These are phyloP conservation scores for Nicotiana sylvestris DNA, from an alignment of 257 asterid genomes.

Conservation along the genomic window DNA sequence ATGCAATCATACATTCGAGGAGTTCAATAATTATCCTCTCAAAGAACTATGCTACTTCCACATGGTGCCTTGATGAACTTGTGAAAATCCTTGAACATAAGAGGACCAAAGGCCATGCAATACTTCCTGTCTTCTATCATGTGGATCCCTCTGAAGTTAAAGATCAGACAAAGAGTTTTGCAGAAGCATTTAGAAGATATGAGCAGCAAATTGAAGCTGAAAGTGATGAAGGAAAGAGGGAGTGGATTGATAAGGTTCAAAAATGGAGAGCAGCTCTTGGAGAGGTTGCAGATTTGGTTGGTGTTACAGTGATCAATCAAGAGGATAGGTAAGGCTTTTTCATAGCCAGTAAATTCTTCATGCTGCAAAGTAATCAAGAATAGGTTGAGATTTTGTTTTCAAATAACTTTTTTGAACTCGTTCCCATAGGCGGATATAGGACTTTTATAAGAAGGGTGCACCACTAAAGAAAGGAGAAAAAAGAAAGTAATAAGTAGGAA, in stretches of 20 bases:
- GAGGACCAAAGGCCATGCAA: not conserved
- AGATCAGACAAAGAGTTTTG: not conserved
- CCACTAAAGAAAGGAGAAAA: too few relatives aligned
- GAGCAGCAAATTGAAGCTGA: not conserved
- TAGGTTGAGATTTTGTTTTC: not conserved
- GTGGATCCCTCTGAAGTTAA: constrained; percentile 11
- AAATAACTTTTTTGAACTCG: too few relatives aligned
- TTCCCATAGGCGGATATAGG: too few relatives aligned
- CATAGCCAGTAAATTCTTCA: not conserved
- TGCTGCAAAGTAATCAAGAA: not conserved
- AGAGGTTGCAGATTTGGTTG: not conserved
- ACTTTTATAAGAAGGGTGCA: too few relatives aligned
- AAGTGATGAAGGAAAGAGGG: constrained; percentile 3
- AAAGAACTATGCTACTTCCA: constrained; percentile 3
- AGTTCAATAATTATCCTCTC: constrained; percentile 6
- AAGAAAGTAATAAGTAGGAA: too few relatives aligned
- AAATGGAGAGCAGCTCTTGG: constrained; percentile 2
- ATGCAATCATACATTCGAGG: not conserved
- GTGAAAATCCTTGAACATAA: constrained; percentile 10
- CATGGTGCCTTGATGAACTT: constrained; percentile 13
- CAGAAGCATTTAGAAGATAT: not conserved
- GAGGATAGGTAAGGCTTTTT: not conserved
- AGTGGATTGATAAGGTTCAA: not conserved
- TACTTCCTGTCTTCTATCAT: not conserved
- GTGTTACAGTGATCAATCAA: not conserved